These are phyloP conservation scores for Aspergillus cejpii DNA, from an alignment of 2,329 filamentous ascomycete species.

Conservation along the genomic window DNA sequence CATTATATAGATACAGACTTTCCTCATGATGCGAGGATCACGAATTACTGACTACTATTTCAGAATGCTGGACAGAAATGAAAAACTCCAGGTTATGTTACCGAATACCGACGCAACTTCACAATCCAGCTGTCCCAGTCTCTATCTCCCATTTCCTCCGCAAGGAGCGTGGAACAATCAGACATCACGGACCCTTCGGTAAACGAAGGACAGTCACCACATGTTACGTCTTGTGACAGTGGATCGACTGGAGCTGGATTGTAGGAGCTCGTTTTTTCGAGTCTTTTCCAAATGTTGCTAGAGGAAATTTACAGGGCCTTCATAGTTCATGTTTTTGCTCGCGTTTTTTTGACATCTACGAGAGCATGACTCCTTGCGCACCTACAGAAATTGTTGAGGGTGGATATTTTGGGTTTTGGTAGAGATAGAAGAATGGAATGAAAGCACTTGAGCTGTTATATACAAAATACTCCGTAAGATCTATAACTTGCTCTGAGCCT, in stretches of 20 bases:
- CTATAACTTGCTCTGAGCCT: constrained; percentile 44
- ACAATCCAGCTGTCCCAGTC: constrained; percentile 34
- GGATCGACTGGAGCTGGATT: constrained; percentile 39
- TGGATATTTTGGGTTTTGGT: neutral
- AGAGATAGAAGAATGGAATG: no score
- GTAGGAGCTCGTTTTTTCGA: constrained; percentile 16
- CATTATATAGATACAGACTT: no score
- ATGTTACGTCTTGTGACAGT: constrained; percentile 40
- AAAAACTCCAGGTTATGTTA: no score
- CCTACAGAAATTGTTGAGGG: constrained; percentile 20
- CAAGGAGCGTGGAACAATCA: constrained; percentile 7
- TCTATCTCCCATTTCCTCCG: constrained; percentile 1
- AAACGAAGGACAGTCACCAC: constrained; percentile 31
- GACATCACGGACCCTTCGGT: constrained; percentile 27
- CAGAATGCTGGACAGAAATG: no score
- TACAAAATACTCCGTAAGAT: neutral
- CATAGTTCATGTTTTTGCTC: constrained; percentile 43
- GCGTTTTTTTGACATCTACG: constrained; percentile 27
- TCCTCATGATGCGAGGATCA: no score
- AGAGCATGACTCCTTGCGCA: constrained; percentile 45
- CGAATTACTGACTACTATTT: no score
- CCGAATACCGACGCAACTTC: constrained; percentile 24
- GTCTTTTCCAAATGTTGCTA: constrained; percentile 29
- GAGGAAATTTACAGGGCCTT: constrained; percentile 38
- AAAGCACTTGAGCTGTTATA: no score